Conservation (phyloP, 352 stramenopile species). For the Elongisporangium prolatum region DNA sequence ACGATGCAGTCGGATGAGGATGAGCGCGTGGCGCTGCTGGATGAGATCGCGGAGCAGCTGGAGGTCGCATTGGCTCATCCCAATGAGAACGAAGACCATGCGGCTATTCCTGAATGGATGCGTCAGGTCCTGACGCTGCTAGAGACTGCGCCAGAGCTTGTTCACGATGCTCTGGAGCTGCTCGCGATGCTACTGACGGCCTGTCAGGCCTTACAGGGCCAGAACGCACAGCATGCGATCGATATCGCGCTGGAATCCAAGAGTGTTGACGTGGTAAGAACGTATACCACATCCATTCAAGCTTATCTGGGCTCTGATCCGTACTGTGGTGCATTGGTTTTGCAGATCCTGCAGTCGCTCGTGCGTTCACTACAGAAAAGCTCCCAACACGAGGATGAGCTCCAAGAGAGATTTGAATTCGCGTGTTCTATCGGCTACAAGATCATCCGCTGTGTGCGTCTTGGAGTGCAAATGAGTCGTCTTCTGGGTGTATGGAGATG, state of each 20-base stretch:
- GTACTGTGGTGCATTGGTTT: not conserved
- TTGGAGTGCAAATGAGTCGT: not conserved
- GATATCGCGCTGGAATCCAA: not conserved
- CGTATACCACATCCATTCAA: too few species aligned
- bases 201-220: not conserved
- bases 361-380: not conserved
- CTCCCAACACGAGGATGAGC: not conserved
- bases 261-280: not conserved
- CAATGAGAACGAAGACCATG: not conserved
- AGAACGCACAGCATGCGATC: not conserved
- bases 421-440: not conserved
- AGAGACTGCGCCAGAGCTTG: not conserved
- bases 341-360: not conserved
- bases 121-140: not conserved
- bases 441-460: not conserved
- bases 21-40: not conserved
- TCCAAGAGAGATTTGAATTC: not conserved
- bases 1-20: not conserved
- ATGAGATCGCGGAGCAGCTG: slow-evolving; percentile 3
- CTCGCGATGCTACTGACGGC: not conserved
- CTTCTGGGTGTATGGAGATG: not conserved
- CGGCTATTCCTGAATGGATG: not conserved
- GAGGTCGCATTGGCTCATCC: not conserved
- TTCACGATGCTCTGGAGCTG: not conserved
- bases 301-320: not conserved